Base-by-base conservation (phyloP, 352 stramenopile genomes). In the Pythium diclinum region DNA sequence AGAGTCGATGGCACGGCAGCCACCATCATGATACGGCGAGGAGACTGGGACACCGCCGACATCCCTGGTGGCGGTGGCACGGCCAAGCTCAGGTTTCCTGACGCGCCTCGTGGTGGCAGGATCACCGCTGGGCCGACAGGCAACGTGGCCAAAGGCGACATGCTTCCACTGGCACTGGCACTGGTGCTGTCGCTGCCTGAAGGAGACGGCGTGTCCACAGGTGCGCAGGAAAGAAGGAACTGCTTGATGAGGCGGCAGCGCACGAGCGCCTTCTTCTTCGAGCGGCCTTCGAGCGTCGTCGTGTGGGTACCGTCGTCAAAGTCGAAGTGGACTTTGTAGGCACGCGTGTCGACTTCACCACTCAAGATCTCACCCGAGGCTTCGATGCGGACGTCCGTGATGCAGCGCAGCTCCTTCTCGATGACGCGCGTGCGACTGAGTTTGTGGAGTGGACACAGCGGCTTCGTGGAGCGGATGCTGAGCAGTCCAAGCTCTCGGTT, bases 281-380 rank as follows among this genome's bases (percentile, higher is more conserved):
- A 88, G 17, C 81, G 78, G 16, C 68, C 71, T 48, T 91, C 81
- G 32, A 91, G 69, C 10, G 73, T 77, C 44, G 74, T 76, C 3
- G 79, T 71, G 56, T 88, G 73, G 5, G 67, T 68, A 17, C 77
- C 79, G 49, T 91, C 78, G 56, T 85, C 70, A 62, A 91, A 91
- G 46, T 91, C 81, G 59, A 91, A 89, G 59, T 88, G 75, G 17
- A 91, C 72, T 56, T 89, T 86, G 67, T 88, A 91, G 53, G 63
- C 76, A 8, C 81, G 76, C 51, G 81, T 91, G 72, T 89, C 79
- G 25, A 88, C 70, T 17, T 91, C 81, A 11, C 79, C 78, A 25
- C 75, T 89, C 62, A 88, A 79, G 46, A 71, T 71, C 61, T 91
- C 81, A 16, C 81, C 81, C 13, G 71, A 72, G 40, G 78, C 71